Conservation (phyloP, 2,329 filamentous ascomycete genomes). For the Fusarium dlaminii region DNA sequence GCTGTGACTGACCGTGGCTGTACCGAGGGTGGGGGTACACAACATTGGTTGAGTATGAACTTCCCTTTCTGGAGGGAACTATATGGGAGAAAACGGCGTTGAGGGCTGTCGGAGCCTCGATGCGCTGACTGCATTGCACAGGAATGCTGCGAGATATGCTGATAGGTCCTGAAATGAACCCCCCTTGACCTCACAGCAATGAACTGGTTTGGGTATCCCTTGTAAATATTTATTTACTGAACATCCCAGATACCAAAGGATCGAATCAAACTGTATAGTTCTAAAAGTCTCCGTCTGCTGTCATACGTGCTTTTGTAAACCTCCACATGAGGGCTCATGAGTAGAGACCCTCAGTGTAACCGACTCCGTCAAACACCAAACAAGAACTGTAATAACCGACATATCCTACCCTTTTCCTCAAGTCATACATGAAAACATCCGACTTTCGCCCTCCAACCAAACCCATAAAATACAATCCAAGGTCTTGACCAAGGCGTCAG, state of each 20-base stretch:
- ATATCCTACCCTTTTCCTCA: conserved; percentile 12
- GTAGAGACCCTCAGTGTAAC: background rate
- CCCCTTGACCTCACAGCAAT: background rate
- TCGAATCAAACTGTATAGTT: background rate
- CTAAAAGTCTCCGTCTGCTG: background rate
- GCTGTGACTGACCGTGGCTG: conserved; percentile 28
- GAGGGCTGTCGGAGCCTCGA: background rate
- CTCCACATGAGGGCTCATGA: background rate
- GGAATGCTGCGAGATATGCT: background rate
- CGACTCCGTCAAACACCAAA: conserved; percentile 12
- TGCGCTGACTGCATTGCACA: background rate
- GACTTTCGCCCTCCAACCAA: background rate
- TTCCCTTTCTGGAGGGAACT: background rate
- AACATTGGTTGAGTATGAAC: conserved; percentile 5
- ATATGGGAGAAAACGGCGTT: background rate
- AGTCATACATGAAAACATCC: conserved; percentile 19
- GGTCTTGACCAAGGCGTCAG: background rate
- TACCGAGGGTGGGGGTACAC: conserved; percentile 28
- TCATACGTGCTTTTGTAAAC: background rate
- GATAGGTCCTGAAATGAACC: background rate
- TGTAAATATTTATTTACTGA: background rate
- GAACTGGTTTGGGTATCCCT: background rate
- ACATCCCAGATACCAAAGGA: background rate
- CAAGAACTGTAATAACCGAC: conserved; percentile 3
- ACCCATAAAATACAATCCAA: conserved; percentile 14